Conservation (phyloP, 352 stramenopile species). For the Globisporangium abappressorium region DNA sequence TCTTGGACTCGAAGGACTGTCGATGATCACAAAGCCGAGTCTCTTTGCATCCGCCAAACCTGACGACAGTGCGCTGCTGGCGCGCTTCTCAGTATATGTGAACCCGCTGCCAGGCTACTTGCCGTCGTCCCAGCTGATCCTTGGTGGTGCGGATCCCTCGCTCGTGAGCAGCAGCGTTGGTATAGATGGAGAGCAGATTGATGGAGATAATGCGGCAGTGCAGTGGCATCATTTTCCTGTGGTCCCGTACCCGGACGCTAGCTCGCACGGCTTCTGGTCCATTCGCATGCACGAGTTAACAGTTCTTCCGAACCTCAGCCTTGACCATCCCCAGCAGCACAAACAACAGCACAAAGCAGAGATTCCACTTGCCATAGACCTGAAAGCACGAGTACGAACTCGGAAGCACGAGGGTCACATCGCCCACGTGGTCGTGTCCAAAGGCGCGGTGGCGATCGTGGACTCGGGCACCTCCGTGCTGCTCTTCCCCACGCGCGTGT, state of each 20-base stretch:
- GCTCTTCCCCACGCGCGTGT: conserved; percentile 42
- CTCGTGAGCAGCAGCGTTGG: conserved; percentile 17
- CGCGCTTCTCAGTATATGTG: conserved; percentile 64
- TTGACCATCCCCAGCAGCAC: not conserved
- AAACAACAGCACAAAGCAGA: not conserved
- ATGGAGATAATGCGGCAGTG: not conserved
- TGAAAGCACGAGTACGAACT: not conserved
- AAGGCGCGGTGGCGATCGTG: conserved; percentile 40
- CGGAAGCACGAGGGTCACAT: not conserved
- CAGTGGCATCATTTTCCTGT: conserved; percentile 56
- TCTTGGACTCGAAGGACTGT: conserved; percentile 48
- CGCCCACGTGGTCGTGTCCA: not conserved
- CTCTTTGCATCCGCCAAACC: conserved; percentile 23
- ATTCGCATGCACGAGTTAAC: conserved; percentile 39
- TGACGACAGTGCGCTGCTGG: conserved; percentile 24
- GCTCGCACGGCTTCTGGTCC: conserved; percentile 52
- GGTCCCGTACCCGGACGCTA: conserved; percentile 31
- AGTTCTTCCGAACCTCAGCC: conserved; percentile 12
- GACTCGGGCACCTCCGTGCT: conserved; percentile 70
- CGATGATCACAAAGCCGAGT: conserved; percentile 51
- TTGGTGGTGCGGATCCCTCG: conserved; percentile 46
- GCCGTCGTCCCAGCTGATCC: conserved; percentile 51
- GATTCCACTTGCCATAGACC: not conserved
- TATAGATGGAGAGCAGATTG: not conserved
- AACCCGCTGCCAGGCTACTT: conserved; percentile 43